Evolutionary conservation across 2,329 filamentous ascomycete genomes (phyloP), one percentile per base, ranked within the genome.

Genomic region (Helotiales sp.): DNA sequence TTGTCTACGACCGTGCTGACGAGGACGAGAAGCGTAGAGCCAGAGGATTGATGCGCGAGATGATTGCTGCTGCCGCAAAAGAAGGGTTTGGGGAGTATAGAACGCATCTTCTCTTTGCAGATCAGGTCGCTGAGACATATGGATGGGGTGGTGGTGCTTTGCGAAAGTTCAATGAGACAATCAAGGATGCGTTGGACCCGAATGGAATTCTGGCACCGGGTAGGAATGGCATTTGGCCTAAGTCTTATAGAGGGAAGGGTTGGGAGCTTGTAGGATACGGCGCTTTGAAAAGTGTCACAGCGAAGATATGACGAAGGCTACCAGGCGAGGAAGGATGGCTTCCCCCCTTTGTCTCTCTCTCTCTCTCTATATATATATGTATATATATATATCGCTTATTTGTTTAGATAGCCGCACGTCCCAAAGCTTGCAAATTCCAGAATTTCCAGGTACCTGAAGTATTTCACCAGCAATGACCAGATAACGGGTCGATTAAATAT

Each of bases 1-100:
- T 87, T 26, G 79, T 86, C 20, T 87, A 84, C 72, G 80, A 87
- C 67, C 78, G 81, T 4, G 78, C 78, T 34, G 78, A 83, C 34
- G 71, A 78, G 0, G 79, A 81, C 1, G 73, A 75, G 63, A 80
- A 82, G 70, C 69, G 77, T 28, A 75, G 78, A 65, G 78, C 37
- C 72, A 79, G 68, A 69, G 72, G 62, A 64, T 80, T 34, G 52
- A 81, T 83, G 71, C 72, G 72, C 6, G 76, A 77, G 50, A 74
- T 82, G 69, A 80, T 82, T 61, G 75, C 76, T n/a, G 79, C 79
- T 43, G 75, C 76, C 8, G 81, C 81, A 4, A 74, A 74, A 26
- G 72, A 78, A 55, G 82, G 82, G 1, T 82, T 78, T 71, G 80
- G 80, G 17, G 81, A 84, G 69, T 83, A 83, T 65, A 74, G 82